Percentiles rank a stretch among this genome's conserved stretches.
These are phyloP conservation scores for Nakazawaea sp. DNA, from an alignment of 805 yeast genomes.

Conservation along the genomic window DNA sequence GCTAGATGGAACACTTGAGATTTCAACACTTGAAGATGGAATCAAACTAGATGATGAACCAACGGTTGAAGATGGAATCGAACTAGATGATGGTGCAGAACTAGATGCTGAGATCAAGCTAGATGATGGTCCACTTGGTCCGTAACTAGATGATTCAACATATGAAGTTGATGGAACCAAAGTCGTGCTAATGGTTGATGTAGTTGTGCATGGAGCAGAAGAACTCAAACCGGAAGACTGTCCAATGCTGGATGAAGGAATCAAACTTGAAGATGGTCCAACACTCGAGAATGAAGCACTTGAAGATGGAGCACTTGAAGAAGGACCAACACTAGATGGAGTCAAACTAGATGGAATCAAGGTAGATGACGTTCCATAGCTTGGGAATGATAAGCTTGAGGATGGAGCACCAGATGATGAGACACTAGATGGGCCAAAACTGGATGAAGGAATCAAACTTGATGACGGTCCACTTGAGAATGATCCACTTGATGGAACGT, in stretches of 20 bases:
- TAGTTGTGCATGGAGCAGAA: background rate
- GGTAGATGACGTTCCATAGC: too few species aligned
- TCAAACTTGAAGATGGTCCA: too few species aligned
- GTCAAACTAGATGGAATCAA: background rate
- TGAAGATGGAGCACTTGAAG: background rate
- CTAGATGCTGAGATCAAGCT: constrained; percentile 2
- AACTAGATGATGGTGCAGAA: background rate
- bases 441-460: too few species aligned
- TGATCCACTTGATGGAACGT: background rate
- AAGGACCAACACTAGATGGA: background rate
- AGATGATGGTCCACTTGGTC: background rate
- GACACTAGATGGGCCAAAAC: too few species aligned
- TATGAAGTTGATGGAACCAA: constrained; percentile 1
- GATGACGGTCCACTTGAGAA: too few species aligned
- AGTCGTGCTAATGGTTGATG: background rate
- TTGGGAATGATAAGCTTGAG: too few species aligned
- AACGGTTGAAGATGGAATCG: background rate
- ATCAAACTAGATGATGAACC: background rate
- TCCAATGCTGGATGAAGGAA: background rate
- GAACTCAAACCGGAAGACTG: background rate
- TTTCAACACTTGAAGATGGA: background rate
- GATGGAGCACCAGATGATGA: too few species aligned
- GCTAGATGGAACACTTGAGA: constrained; percentile 1
- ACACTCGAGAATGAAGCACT: background rate
- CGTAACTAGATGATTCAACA: background rate